Conservation (phyloP, 2,329 filamentous ascomycete species). For the Fusarium pseudonygamai region DNA sequence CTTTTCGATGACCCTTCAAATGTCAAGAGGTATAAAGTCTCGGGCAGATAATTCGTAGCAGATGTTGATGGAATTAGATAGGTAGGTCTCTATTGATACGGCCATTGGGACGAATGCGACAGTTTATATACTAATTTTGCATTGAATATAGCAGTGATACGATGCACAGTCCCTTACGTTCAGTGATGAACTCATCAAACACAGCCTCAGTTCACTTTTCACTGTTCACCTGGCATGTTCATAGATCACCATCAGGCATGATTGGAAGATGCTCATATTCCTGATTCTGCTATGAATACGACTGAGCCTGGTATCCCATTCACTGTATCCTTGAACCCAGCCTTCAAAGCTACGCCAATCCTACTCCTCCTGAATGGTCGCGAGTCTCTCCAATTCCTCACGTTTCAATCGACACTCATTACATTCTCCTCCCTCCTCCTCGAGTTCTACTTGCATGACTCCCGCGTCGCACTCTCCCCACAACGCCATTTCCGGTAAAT, state of each 20-base stretch:
- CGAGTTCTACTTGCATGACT: background rate
- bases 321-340: fast-evolving
- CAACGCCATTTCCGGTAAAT: background rate
- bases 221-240: fast-evolving
- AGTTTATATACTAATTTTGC: too few species aligned
- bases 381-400: background rate
- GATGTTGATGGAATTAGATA: too few species aligned
- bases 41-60: fast-evolving
- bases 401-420: background rate
- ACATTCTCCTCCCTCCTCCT: background rate
- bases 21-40: background rate
- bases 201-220: background rate
- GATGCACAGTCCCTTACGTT: fast-evolving
- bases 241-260: fast-evolving
- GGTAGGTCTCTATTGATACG: too few species aligned
- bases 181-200: background rate
- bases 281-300: fast-evolving
- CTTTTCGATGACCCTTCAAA: too few species aligned
- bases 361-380: background rate
- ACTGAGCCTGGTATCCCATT: fast-evolving
- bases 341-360: fast-evolving
- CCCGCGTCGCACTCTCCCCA: background rate
- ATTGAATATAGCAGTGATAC: too few species aligned
- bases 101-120: too few species aligned
- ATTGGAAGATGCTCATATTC: fast-evolving